A percentile compares a stretch with the other conserved stretches of the same genome.
Conservation (phyloP, 257 asterid genomes). For the Salvia rosmarinus region DNA sequence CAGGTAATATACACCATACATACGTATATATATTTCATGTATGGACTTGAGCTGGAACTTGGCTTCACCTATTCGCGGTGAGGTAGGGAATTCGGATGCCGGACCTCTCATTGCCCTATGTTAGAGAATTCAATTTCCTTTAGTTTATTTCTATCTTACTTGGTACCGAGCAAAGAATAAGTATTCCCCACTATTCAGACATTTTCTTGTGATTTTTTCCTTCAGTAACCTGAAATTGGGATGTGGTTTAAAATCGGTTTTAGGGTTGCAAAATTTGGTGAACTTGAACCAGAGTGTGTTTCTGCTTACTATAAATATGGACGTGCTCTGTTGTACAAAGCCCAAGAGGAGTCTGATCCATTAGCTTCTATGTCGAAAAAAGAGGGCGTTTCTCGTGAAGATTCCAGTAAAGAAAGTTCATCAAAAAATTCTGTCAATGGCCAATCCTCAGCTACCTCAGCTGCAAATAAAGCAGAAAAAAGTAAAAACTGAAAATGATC, state of each 20-base stretch:
- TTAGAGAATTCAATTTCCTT: neutral
- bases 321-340: constrained; percentile 63
- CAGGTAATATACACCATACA: constrained; percentile 43
- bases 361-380: constrained; percentile 77
- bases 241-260: constrained; percentile 12
- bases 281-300: constrained; percentile 88
- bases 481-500: constrained; percentile 46
- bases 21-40: neutral
- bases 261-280: constrained; percentile 85
- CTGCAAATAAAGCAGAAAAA: constrained; percentile 48
- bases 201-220: constrained; percentile 15
- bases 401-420: constrained; percentile 58
- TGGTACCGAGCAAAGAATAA: neutral
- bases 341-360: constrained; percentile 95
- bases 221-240: constrained; percentile 11
- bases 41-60: neutral
- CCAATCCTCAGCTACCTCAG: constrained; percentile 65
- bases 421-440: constrained; percentile 51
- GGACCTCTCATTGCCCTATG: neutral
- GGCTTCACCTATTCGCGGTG: neutral
- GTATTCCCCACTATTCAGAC: neutral
- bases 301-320: constrained; percentile 79
- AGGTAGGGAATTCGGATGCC: neutral
- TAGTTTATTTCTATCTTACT: neutral
- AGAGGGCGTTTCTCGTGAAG: constrained; percentile 57